Evolutionary conservation across 2,329 filamentous ascomycete species (phyloP).

Genomic region (Epichloe uncinata): DNA sequence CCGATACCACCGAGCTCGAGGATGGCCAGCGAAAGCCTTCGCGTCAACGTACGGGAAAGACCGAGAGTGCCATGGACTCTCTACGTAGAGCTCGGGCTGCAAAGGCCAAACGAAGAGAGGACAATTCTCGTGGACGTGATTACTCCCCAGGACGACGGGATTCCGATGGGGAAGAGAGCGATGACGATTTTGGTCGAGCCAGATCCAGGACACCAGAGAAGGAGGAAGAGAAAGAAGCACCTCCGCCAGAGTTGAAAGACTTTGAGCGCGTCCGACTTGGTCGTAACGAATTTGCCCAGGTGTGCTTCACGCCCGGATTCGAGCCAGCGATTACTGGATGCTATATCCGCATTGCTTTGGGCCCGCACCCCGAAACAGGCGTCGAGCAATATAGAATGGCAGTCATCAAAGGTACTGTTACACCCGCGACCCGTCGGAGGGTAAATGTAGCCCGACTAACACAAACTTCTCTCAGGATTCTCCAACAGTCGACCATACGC

Average conservation of each 20-base stretch:
- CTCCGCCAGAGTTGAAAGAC: slow-evolving; percentile 62
- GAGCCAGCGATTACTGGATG: slow-evolving; percentile 70
- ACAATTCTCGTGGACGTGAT: slow-evolving; percentile 48
- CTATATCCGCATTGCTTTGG: slow-evolving; percentile 74
- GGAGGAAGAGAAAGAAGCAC: slow-evolving; percentile 55
- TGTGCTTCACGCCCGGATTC: slow-evolving; percentile 89
- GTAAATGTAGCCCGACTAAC: not conserved
- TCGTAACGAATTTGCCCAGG: slow-evolving; percentile 72
- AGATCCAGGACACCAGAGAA: slow-evolving; percentile 44
- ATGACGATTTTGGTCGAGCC: slow-evolving; percentile 60
- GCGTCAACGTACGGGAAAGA: slow-evolving; percentile 46
- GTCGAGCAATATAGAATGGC: slow-evolving; percentile 78
- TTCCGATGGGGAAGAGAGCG: slow-evolving; percentile 51
- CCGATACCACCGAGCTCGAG: slow-evolving; percentile 63
- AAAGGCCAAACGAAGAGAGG: slow-evolving; percentile 36
- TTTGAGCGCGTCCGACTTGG: slow-evolving; percentile 75
- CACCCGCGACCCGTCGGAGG: not conserved
- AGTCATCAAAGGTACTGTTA: slow-evolving; percentile 61
- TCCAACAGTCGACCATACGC: slow-evolving; percentile 70
- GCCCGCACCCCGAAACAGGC: slow-evolving; percentile 58
- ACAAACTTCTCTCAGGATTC: slow-evolving; percentile 43
- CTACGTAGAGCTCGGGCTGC: slow-evolving; percentile 49
- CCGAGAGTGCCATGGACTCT: slow-evolving; percentile 55
- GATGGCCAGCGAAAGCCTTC: slow-evolving; percentile 61
- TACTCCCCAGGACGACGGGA: slow-evolving; percentile 24